A percentile compares a stretch with the other conserved stretches of the same genome.
phyloP scores from a whole-genome alignment of 2,329 filamentous ascomycete genomes.

The Xylariaceae sp. region DNA sequence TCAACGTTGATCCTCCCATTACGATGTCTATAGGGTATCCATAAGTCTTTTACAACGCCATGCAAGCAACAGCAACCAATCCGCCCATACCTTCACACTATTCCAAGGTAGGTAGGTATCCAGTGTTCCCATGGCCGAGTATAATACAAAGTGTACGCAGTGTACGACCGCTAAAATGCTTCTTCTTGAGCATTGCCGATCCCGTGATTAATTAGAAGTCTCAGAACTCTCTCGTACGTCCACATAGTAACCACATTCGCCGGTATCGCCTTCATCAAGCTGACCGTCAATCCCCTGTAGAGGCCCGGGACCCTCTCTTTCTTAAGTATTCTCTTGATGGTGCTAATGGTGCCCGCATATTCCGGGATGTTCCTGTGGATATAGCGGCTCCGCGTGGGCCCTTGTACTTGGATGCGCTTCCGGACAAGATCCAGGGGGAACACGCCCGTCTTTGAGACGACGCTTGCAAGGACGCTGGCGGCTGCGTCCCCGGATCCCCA shows the following conservation, averaged over 20 bases:
- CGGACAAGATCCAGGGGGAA: slow-evolving; percentile 91
- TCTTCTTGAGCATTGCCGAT: slow-evolving; percentile 29
- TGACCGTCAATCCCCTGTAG: slow-evolving; percentile 84
- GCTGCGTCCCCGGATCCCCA: slow-evolving; percentile 78
- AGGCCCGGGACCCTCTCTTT: slow-evolving; percentile 74
- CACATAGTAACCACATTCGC: slow-evolving; percentile 89
- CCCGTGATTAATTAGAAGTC: slow-evolving; percentile 46
- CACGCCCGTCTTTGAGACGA: slow-evolving; percentile 80
- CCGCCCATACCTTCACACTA: slow-evolving; percentile 5
- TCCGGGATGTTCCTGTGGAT: slow-evolving; percentile 84
- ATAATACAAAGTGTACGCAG: neutral
- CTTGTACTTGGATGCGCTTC: slow-evolving; percentile 93
- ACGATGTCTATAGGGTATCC: slow-evolving; percentile 21
- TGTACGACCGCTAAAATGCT: slow-evolving; percentile 5
- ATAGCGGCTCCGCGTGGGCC: slow-evolving; percentile 74
- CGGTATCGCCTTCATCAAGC: slow-evolving; percentile 90
- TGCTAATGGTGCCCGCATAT: slow-evolving; percentile 65
- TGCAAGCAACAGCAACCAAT: neutral
- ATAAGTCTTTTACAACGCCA: slow-evolving; percentile 1
- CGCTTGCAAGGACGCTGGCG: slow-evolving; percentile 73
- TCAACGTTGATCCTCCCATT: slow-evolving; percentile 3
- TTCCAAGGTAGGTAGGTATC: neutral
- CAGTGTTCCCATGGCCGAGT: neutral
- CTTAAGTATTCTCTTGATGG: slow-evolving; percentile 63
- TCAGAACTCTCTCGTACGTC: slow-evolving; percentile 80